Conservation (phyloP, 2,329 filamentous ascomycete genomes). For the Escovopsis sp. region DNA sequence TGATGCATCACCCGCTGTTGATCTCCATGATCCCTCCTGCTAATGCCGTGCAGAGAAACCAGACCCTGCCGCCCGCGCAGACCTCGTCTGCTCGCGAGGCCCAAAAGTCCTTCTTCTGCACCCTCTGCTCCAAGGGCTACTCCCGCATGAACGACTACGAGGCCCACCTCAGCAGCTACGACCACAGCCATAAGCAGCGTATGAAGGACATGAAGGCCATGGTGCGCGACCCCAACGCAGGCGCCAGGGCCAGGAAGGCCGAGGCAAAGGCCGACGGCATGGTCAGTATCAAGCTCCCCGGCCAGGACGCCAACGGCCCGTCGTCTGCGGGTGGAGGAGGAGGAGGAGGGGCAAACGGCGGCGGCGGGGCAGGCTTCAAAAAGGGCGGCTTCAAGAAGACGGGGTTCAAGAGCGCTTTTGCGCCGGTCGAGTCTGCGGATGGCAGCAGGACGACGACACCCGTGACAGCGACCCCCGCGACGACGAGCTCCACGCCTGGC, state of each 20-base stretch:
- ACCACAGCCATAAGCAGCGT: slow-evolving; percentile 87
- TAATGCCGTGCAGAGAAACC: slow-evolving; percentile 29
- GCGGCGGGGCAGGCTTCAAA: slow-evolving; percentile 38
- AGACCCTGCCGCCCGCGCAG: slow-evolving; percentile 43
- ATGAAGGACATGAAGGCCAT: slow-evolving; percentile 80
- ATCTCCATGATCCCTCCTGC: slow-evolving; percentile 25
- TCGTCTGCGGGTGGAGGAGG: no score
- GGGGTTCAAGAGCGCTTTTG: slow-evolving; percentile 67
- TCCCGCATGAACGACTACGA: slow-evolving; percentile 92
- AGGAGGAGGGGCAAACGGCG: neutral
- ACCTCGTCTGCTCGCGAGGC: slow-evolving; percentile 58
- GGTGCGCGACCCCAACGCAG: slow-evolving; percentile 54
- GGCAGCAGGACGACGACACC: no score
- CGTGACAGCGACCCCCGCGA: neutral
- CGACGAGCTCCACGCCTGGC: slow-evolving; percentile 10
- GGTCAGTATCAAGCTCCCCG: slow-evolving; percentile 49
- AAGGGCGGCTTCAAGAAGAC: slow-evolving; percentile 68
- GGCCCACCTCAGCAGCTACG: slow-evolving; percentile 84
- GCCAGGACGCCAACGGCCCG: slow-evolving; percentile 11
- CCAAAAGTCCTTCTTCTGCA: slow-evolving; percentile 68
- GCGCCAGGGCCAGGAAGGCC: slow-evolving; percentile 49
- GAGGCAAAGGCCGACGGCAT: slow-evolving; percentile 57
- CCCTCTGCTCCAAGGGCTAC: slow-evolving; percentile 87
- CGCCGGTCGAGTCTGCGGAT: slow-evolving; percentile 27
- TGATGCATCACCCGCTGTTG: slow-evolving; percentile 20